Evolutionary conservation across 441 rosid species (phyloP), one percentile per base, ranked within the genome.

Genomic region (Adansonia rubrostipa): DNA sequence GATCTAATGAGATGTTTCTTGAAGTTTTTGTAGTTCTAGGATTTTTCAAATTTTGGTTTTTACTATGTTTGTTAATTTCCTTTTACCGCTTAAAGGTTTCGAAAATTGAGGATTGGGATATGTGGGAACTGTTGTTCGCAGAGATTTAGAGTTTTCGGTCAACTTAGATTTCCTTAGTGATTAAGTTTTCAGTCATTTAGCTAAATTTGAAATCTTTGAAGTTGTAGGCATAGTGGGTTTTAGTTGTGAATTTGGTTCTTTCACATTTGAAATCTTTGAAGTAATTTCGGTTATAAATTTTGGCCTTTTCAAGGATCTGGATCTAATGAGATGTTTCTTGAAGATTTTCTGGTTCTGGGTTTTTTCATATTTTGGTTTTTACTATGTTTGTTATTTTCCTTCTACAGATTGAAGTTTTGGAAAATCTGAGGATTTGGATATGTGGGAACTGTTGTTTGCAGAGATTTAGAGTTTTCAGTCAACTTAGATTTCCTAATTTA

Each of bases 391-490:
- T 48, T 36, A 33, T 13, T 63, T 36, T 63, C 61, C 36, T 68
- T 71, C 50, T 71, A 10, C 62, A 53, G 62, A 62, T 33, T 33
- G 11, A 53, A 71, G 48, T 62, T 33, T 69, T 48, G 77, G 51
- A 74, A 50, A 22, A 10, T 33, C 50, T 67, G 60, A 71, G 82
- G 75, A 40, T 17, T 64, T 78, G 28, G 76, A 24, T 73, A 40
- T 24, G 42, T 22, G 48, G 71, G 69, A 67, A 54, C 54, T 48
- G 73, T 70, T 80, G 75, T 28, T 69, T 36, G 76, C 57, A 64
- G 70, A 74, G 63, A 74, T 74, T 75, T 74, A 67, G 67, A 54
- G 64, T 77, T 40, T 48, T 81, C 24, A 51, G 73, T 77, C 72
- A 68, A 42, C 68, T 69, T 28, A 40, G 75, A 65, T 48, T 13